Evolutionary conservation across 2,329 filamentous ascomycete species (phyloP), one percentile per base, ranked within the genome.

Genomic region (Ophiostoma quercus): DNA sequence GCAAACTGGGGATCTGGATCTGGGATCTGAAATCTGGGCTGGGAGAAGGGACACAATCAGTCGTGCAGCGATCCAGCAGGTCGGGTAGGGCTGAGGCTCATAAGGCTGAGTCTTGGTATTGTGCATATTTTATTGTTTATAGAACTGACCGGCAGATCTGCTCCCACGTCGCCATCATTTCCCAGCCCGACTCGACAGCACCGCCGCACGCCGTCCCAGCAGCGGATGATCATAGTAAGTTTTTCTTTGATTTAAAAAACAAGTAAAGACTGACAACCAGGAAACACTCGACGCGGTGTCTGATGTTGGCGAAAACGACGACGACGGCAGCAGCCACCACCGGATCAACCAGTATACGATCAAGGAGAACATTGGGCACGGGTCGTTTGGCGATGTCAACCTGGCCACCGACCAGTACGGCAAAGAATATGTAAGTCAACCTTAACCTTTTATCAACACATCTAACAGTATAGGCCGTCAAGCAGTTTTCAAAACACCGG

Each of bases 261-360:
- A 39, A 41, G 39, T 12, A 41, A 41, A 41, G 11, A 41, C 39
- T 41, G 12, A 43, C 19, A 3, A 75, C 1, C n/a, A 94, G 90
- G 94, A 97, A 87, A 97, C 94, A 2, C 87, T 97, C 76, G 90
- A 97, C 83, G 94, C 94, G 69, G 88, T 88, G 71, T 94, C 92
- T 39, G 89, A 95, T 77, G 96, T 96, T 79, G 90, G 87, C 72
- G 95, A 90, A 76, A 94, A 93, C 78, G 90, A 94, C 75, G 84
- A 90, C 74, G 92, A 97, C 76, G 93, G 93, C 34, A 86, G 84
- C 67, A 88, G 90, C 2, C 88, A 96, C 77, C 92, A 96, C 77
- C 87, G 88, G 71, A 94, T 98, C 81, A 98, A 98, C 78, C 94
- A 98, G 80, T 99, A 98, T 79, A 84, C 90, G 71, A 95, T 99